Percentiles rank a stretch among this genome's conserved stretches.
Evolutionary conservation across 768 basidiomycete genomes (phyloP).

Genomic region (Agrocybe praecox): DNA sequence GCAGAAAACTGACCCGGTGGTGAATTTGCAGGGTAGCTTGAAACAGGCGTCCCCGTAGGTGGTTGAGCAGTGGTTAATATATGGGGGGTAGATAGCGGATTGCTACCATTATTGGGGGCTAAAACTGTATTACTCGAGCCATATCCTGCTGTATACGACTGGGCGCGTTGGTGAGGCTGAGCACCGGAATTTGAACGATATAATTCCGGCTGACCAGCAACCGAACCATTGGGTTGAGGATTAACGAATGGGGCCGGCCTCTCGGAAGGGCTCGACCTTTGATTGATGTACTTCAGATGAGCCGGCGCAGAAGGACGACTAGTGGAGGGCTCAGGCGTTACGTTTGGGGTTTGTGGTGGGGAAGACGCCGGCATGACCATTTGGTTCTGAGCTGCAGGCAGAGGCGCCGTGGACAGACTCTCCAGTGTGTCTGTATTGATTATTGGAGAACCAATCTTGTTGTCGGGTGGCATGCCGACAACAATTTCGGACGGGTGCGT

Average conservation of each 20-base stretch:
- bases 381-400: background rate
- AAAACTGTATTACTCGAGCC: background rate
- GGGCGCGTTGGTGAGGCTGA: background rate
- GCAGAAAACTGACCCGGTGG: background rate
- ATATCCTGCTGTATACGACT: background rate
- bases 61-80: constrained; percentile 19
- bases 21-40: background rate
- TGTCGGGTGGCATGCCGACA: constrained; percentile 6
- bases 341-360: background rate
- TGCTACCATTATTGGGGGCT: background rate
- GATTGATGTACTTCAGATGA: background rate
- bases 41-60: constrained; percentile 4
- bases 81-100: constrained; percentile 15
- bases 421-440: constrained; percentile 14
- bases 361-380: no score
- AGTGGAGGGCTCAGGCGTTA: background rate
- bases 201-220: background rate
- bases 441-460: constrained; percentile 20
- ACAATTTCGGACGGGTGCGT: constrained; percentile 30
- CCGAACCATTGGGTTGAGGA: background rate
- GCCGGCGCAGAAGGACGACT: background rate
- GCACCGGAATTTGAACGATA: background rate
- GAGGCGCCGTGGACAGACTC: constrained; percentile 12
- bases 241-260: background rate
- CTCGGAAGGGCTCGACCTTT: background rate